Conservation (phyloP, 2,329 filamentous ascomycete genomes). For the Cadophora luteo-olivacea region DNA sequence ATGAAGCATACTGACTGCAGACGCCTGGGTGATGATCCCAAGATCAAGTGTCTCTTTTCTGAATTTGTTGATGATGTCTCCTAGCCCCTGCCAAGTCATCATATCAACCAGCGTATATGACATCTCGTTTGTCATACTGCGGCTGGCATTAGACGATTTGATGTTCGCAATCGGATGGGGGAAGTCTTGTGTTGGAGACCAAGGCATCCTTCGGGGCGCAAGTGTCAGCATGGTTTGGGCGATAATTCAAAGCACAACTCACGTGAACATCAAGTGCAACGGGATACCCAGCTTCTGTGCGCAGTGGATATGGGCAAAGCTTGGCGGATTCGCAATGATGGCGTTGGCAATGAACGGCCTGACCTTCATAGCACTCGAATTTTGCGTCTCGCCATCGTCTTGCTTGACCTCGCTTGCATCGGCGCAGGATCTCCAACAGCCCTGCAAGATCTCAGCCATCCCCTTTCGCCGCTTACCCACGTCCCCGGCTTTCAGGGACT, state of each 20-base stretch:
- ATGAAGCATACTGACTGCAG: conserved; percentile 80
- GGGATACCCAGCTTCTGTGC: conserved; percentile 79
- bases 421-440: conserved; percentile 86
- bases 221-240: conserved; percentile 7
- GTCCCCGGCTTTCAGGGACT: conserved; percentile 78
- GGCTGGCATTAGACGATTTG: conserved; percentile 67
- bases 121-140: conserved; percentile 69
- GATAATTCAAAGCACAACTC: conserved; percentile 45
- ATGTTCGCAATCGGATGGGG: conserved; percentile 75
- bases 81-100: conserved; percentile 79
- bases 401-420: conserved; percentile 70
- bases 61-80: conserved; percentile 90
- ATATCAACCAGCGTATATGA: conserved; percentile 74
- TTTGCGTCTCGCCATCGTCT: neutral
- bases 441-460: conserved; percentile 80
- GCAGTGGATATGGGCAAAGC: conserved; percentile 77
- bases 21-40: conserved; percentile 78
- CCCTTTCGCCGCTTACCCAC: conserved; percentile 76
- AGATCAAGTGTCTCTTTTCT: conserved; percentile 76
- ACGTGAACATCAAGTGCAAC: conserved; percentile 90
- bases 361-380: conserved; percentile 44
- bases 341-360: conserved; percentile 81
- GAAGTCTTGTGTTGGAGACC: conserved; percentile 73
- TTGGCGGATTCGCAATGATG: conserved; percentile 80
- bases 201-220: conserved; percentile 62